phyloP scores from a whole-genome alignment of 1,139 yeast species.

The Insectozyma bohioensis region DNA sequence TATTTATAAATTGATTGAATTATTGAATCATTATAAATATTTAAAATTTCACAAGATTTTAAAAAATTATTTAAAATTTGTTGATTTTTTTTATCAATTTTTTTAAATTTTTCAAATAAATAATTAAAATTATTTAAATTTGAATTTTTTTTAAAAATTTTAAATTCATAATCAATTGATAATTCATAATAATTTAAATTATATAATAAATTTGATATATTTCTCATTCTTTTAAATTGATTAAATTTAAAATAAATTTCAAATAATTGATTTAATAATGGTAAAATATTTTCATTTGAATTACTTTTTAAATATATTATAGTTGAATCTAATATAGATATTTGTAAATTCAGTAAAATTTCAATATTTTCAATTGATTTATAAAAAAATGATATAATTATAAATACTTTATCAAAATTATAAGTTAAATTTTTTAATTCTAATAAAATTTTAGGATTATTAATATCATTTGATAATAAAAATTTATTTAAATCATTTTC shows the following conservation, averaged over 20 bases:
- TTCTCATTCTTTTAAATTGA: constrained; percentile 29
- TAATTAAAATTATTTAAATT: constrained; percentile 14
- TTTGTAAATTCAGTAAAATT: constrained; percentile 19
- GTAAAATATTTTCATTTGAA: constrained; percentile 5
- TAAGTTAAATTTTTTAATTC: not conserved
- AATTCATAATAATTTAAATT: constrained; percentile 17
- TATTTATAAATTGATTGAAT: no score
- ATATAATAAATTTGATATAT: constrained; percentile 26
- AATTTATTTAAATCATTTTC: no score
- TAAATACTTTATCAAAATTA: constrained; percentile 3
- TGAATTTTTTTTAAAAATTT: constrained; percentile 15
- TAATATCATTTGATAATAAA: no score
- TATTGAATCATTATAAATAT: no score
- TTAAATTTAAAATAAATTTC: constrained; percentile 18
- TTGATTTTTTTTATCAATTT: constrained; percentile 14
- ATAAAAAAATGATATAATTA: constrained; percentile 5
- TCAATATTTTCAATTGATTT: not conserved
- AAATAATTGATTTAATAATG: constrained; percentile 13
- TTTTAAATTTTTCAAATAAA: constrained; percentile 19
- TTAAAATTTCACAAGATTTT: constrained; percentile 1
- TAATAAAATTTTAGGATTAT: not conserved
- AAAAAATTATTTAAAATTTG: constrained; percentile 1
- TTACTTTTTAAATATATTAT: constrained; percentile 18
- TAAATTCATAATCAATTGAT: constrained; percentile 23
- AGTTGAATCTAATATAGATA: constrained; percentile 23